Conservation (phyloP, 805 yeast species). For the Ogataea nakhonphanomensis region DNA sequence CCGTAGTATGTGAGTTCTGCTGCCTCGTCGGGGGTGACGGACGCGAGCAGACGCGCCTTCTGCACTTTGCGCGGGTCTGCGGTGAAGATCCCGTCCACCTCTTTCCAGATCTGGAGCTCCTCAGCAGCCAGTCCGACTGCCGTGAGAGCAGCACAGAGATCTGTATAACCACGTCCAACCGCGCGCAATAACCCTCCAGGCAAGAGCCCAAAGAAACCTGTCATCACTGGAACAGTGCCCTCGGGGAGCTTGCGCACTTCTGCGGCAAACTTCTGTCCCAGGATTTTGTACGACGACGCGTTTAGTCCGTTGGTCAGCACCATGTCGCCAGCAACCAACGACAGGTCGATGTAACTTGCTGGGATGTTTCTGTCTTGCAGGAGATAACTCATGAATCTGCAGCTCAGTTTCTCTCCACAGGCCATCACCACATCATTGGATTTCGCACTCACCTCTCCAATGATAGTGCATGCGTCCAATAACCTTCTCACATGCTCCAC, state of each 20-base stretch:
- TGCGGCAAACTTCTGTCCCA: constrained; percentile 51
- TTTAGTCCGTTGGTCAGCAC: constrained; percentile 59
- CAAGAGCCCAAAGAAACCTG: constrained; percentile 94
- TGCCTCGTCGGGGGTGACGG: constrained; percentile 98
- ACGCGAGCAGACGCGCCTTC: constrained; percentile 74
- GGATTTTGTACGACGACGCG: constrained; percentile 55
- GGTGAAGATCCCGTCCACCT: constrained; percentile 97
- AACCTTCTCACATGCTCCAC: constrained; percentile 65
- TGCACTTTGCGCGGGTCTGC: constrained; percentile 97
- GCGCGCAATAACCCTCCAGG: constrained; percentile 93
- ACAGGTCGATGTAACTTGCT: constrained; percentile 79
- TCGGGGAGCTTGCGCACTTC: constrained; percentile 39
- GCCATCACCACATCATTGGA: constrained; percentile 89
- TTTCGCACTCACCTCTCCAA: constrained; percentile 87
- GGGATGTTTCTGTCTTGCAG: constrained; percentile 79
- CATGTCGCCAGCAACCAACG: constrained; percentile 47
- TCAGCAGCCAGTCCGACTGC: constrained; percentile 93
- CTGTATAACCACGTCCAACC: constrained; percentile 97
- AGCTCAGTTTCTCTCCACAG: constrained; percentile 89
- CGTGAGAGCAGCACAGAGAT: constrained; percentile 91
- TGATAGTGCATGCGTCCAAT: constrained; percentile 81
- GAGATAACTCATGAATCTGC: constrained; percentile 82
- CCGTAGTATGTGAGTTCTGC: constrained; percentile 98
- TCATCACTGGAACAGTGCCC: constrained; percentile 75
- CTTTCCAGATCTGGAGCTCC: constrained; percentile 97